Percentiles rank a stretch among this genome's conserved stretches.
These are phyloP conservation scores for Psilocybe cyanescens DNA, from an alignment of 768 basidiomycete genomes.

Conservation along the genomic window DNA sequence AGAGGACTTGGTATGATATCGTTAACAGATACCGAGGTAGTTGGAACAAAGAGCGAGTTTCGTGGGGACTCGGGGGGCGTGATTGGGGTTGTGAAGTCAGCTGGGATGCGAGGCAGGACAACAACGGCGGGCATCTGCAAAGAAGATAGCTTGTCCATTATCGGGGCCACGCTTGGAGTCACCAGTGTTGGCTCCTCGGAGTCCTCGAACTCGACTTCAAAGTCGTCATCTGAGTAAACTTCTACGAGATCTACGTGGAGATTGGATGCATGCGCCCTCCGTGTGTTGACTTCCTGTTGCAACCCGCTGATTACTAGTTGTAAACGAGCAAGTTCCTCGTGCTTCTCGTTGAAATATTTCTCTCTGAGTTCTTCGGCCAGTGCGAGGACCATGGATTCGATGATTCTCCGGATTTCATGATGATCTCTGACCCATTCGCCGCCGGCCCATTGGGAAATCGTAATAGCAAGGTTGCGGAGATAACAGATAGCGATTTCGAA, in stretches of 20 bases:
- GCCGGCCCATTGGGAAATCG: constrained; percentile 69
- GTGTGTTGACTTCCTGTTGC: constrained; percentile 22
- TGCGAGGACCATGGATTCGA: constrained; percentile 60
- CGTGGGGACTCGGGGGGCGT: constrained; percentile 38
- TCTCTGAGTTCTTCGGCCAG: constrained; percentile 69
- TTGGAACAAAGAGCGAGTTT: constrained; percentile 24
- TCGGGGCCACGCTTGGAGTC: constrained; percentile 4
- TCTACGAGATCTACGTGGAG: constrained; percentile 14
- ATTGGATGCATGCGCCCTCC: constrained; percentile 9
- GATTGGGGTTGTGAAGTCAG: constrained; percentile 33
- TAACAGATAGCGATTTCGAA: constrained; percentile 37
- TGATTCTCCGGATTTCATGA: constrained; percentile 60
- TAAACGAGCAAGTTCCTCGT: constrained; percentile 50
- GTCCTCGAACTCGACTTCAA: constrained; percentile 23
- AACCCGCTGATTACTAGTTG: constrained; percentile 54
- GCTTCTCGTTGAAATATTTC: constrained; percentile 32
- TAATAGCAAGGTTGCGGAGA: constrained; percentile 45
- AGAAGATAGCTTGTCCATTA: constrained; percentile 3
- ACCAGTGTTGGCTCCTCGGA: constrained; percentile 29
- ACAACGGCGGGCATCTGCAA: constrained; percentile 24
- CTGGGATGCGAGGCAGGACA: constrained; percentile 22
- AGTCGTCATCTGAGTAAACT: constrained; percentile 25
- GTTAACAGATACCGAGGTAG: constrained; percentile 11
- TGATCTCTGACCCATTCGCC: constrained; percentile 71
- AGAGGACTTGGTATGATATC: constrained; percentile 11